These are phyloP conservation scores for Herpotrichia juniperi DNA, from an alignment of 2,329 filamentous ascomycete species.

Conservation along the genomic window DNA sequence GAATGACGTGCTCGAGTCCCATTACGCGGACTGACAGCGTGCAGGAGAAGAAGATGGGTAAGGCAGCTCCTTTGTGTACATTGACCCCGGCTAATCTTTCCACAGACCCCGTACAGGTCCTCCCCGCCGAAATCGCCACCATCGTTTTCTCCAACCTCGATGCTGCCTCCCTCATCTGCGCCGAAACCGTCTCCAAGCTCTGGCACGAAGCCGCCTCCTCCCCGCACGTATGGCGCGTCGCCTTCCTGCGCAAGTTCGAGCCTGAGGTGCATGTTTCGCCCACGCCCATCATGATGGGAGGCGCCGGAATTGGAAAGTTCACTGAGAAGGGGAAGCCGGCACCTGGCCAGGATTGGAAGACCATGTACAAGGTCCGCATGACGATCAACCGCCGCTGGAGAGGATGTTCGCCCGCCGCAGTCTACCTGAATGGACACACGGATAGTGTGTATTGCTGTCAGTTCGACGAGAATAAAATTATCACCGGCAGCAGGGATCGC, in stretches of 20 bases:
- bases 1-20: slow-evolving; percentile 43
- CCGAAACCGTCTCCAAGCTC: slow-evolving; percentile 61
- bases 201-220: slow-evolving; percentile 64
- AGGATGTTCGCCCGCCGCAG: slow-evolving; percentile 74
- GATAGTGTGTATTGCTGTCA: slow-evolving; percentile 98
- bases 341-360: slow-evolving; percentile 76
- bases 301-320: slow-evolving; percentile 59
- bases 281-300: slow-evolving; percentile 56
- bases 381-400: slow-evolving; percentile 82
- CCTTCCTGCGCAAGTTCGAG: slow-evolving; percentile 64
- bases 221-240: slow-evolving; percentile 65
- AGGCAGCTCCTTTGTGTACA: slow-evolving; percentile 7
- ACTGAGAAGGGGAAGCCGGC: slow-evolving; percentile 52
- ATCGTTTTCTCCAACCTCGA: slow-evolving; percentile 67
- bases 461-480: slow-evolving; percentile 97
- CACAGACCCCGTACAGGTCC: slow-evolving; percentile 58
- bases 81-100: slow-evolving; percentile 13
- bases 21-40: slow-evolving; percentile 39
- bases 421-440: slow-evolving; percentile 90
- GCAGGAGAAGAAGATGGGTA: slow-evolving; percentile 42
- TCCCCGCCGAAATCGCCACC: slow-evolving; percentile 66
- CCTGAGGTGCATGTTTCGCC: slow-evolving; percentile 52
- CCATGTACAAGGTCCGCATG: slow-evolving; percentile 78
- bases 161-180: slow-evolving; percentile 59
- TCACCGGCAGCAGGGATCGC: slow-evolving; percentile 93